Conservation (phyloP, 148 eudicot genomes). For the Talinum fruticosum region DNA sequence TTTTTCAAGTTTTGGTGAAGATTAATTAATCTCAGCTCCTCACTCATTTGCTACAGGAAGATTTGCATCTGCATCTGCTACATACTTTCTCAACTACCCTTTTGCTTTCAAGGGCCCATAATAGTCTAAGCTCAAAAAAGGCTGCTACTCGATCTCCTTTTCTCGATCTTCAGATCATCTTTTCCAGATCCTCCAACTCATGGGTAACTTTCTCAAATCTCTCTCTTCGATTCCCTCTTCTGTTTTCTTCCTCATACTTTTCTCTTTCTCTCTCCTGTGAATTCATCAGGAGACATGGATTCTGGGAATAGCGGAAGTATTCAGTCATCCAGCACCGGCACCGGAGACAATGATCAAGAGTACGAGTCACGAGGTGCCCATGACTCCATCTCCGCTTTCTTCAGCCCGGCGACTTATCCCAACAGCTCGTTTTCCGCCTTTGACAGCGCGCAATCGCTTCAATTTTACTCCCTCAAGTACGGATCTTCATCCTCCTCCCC, state of each 20-base stretch:
- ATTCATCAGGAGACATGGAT: conserved; percentile 1
- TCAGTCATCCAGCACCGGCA: background rate
- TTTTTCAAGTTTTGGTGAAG: background rate
- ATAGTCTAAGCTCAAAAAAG: background rate
- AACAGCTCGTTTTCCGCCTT: background rate
- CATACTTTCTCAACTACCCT: background rate
- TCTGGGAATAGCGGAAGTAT: background rate
- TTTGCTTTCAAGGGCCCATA: background rate
- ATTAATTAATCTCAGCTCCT: too few relatives aligned
- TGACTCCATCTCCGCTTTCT: background rate
- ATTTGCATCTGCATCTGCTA: background rate
- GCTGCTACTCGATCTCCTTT: background rate
- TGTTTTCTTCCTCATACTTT: background rate
- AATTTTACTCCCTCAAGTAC: background rate
- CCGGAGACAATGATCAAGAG: background rate
- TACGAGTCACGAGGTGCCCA: background rate
- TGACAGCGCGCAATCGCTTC: background rate
- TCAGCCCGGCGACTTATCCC: background rate
- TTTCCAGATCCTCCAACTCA: background rate
- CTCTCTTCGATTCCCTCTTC: background rate
- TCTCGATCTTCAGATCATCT: background rate
- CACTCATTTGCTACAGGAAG: background rate
- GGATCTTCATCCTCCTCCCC: background rate
- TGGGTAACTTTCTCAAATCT: background rate
- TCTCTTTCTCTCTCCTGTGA: background rate